phyloP scores from a whole-genome alignment of 805 yeast genomes.

The Barnettozyma vustinii region DNA sequence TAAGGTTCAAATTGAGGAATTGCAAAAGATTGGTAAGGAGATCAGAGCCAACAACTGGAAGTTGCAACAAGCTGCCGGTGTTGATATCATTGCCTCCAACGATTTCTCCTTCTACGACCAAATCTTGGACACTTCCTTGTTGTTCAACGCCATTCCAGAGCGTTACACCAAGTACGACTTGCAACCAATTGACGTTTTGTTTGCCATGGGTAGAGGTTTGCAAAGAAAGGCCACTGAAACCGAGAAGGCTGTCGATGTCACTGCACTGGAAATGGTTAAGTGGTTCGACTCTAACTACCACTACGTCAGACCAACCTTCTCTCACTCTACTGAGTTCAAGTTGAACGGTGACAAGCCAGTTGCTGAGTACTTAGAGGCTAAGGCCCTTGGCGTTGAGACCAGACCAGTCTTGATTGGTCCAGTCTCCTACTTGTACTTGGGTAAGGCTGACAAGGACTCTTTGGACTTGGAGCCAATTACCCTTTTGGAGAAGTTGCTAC shows the following conservation, averaged over 20 bases:
- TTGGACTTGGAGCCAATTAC: slow-evolving; percentile 91
- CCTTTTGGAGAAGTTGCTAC: slow-evolving; percentile 81
- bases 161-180: slow-evolving; percentile 91
- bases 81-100: slow-evolving; percentile 93
- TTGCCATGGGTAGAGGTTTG: slow-evolving; percentile 99
- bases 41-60: slow-evolving; percentile 97
- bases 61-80: slow-evolving; percentile 95
- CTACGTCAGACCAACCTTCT: slow-evolving; percentile 98
- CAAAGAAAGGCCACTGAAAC: slow-evolving; percentile 92
- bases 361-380: slow-evolving; percentile 96
- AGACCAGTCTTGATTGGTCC: slow-evolving; percentile 98
- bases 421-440: slow-evolving; percentile 87
- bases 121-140: slow-evolving; percentile 83
- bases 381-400: slow-evolving; percentile 91
- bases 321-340: slow-evolving; percentile 91
- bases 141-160: slow-evolving; percentile 95
- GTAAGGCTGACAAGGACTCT: slow-evolving; percentile 98
- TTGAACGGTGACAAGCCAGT: slow-evolving; percentile 95
- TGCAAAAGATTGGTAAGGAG: slow-evolving; percentile 88
- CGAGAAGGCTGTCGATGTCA: slow-evolving; percentile 89
- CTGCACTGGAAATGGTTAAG: slow-evolving; percentile 99
- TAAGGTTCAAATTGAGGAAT: slow-evolving; percentile 81
- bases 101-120: slow-evolving; percentile 99
- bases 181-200: slow-evolving; percentile 83
- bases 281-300: slow-evolving; percentile 99